A percentile compares a stretch with the other conserved stretches of the same genome.
These are phyloP conservation scores for Fraxinus excelsior DNA, from an alignment of 257 asterid genomes.

Conservation along the genomic window DNA sequence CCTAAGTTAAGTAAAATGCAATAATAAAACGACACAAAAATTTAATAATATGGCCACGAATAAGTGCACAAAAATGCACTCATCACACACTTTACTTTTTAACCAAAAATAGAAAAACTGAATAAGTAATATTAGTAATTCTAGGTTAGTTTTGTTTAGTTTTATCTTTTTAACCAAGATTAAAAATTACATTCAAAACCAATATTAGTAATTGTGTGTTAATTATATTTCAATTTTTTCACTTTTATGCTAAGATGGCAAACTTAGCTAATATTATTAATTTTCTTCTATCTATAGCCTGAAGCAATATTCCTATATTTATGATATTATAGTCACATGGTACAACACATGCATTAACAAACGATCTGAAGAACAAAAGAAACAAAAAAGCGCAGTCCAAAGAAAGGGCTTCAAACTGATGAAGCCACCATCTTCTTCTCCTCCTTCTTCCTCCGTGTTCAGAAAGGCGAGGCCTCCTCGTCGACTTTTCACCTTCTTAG, in stretches of 20 bases:
- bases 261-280: background rate
- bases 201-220: background rate
- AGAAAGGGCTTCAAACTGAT: conserved; percentile 16
- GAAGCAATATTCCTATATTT: background rate
- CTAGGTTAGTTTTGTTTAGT: too few species aligned
- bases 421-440: conserved; percentile 38
- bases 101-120: too few species aligned
- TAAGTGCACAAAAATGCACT: too few species aligned
- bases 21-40: too few species aligned
- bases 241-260: background rate
- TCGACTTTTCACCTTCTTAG: conserved; percentile 34
- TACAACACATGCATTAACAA: background rate
- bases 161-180: too few species aligned
- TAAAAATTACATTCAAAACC: background rate
- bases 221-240: background rate
- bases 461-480: conserved; percentile 35
- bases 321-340: background rate
- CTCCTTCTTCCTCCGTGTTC: conserved; percentile 25
- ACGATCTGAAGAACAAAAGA: background rate
- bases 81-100: too few species aligned
- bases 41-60: too few species aligned
- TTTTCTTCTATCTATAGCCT: background rate
- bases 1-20: too few species aligned
- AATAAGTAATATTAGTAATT: too few species aligned
- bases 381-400: background rate